A percentile compares a stretch with the other conserved stretches of the same genome.
Conservation (phyloP, 495 filamentous ascomycete genomes). For the Xylaria venustula region DNA sequence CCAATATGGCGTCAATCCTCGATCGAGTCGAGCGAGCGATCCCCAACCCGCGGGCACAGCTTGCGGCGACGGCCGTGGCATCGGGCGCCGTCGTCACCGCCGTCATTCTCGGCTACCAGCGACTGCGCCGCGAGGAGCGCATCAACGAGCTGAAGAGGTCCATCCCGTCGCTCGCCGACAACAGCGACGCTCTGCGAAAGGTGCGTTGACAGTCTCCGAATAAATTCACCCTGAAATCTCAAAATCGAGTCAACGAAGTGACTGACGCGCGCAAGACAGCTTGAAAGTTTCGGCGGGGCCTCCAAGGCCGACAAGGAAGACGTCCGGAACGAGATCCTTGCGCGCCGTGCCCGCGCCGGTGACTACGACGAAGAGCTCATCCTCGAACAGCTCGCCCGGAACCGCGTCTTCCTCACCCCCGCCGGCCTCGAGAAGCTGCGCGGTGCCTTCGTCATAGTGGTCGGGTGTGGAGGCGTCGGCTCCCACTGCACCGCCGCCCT, state of each 20-base stretch:
- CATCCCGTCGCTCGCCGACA: conserved; percentile 58
- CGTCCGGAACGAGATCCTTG: conserved; percentile 70
- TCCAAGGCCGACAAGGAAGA: conserved; percentile 69
- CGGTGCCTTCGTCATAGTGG: conserved; percentile 77
- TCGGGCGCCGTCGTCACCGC: conserved; percentile 74
- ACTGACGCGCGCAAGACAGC: conserved; percentile 53
- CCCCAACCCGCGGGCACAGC: conserved; percentile 50
- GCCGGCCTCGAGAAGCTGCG: conserved; percentile 78
- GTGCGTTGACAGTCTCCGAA: conserved; percentile 11
- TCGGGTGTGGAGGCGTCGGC: conserved; percentile 93
- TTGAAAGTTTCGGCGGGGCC: conserved; percentile 73
- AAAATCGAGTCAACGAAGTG: conserved; percentile 39
- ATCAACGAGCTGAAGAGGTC: conserved; percentile 69
- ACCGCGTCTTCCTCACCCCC: conserved; percentile 85
- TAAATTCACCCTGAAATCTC: background rate
- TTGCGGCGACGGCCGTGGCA: conserved; percentile 72
- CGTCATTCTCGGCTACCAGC: conserved; percentile 70
- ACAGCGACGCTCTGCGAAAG: conserved; percentile 30
- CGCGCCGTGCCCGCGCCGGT: conserved; percentile 75
- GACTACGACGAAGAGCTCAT: conserved; percentile 96
- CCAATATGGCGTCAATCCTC: conserved; percentile 39
- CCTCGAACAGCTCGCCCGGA: conserved; percentile 92
- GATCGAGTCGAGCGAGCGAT: conserved; percentile 28
- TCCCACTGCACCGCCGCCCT: conserved; percentile 87
- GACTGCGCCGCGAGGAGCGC: conserved; percentile 58